Evolutionary conservation across 257 asterid species (phyloP).

Genomic region (Osmanthus fragrans): DNA sequence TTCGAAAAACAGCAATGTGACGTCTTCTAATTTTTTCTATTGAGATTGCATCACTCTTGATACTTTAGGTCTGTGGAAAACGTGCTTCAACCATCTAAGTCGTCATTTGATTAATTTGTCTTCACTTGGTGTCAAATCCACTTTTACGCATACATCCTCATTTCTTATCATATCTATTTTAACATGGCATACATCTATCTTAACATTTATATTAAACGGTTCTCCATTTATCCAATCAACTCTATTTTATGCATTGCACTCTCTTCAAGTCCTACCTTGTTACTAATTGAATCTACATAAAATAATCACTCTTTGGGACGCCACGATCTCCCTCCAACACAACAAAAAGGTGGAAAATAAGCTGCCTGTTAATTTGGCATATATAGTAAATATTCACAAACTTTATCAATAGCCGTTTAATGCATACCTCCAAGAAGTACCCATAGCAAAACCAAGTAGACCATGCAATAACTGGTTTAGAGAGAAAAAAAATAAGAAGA

Average conservation of each 20-base stretch:
- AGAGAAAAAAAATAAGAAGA: background rate
- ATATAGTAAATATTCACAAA: background rate
- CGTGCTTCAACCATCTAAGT: background rate
- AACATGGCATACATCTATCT: background rate
- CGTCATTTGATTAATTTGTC: no score
- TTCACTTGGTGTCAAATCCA: background rate
- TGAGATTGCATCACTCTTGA: background rate
- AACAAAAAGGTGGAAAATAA: background rate
- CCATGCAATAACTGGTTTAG: conserved; percentile 81
- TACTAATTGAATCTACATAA: background rate
- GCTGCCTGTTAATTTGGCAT: background rate
- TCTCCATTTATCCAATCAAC: background rate
- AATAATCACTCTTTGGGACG: background rate
- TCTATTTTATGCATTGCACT: background rate
- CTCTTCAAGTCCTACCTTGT: background rate
- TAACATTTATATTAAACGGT: background rate
- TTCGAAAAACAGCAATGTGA: background rate
- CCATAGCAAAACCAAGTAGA: conserved; percentile 85
- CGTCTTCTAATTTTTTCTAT: no score
- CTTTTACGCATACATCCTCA: background rate
- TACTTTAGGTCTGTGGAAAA: background rate
- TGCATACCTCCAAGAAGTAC: conserved; percentile 86
- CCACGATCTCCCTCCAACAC: background rate
- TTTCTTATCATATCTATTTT: background rate
- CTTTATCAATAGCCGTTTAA: background rate